Conservation (phyloP, 2,329 filamentous ascomycete genomes). For the Cercospora janseana region DNA sequence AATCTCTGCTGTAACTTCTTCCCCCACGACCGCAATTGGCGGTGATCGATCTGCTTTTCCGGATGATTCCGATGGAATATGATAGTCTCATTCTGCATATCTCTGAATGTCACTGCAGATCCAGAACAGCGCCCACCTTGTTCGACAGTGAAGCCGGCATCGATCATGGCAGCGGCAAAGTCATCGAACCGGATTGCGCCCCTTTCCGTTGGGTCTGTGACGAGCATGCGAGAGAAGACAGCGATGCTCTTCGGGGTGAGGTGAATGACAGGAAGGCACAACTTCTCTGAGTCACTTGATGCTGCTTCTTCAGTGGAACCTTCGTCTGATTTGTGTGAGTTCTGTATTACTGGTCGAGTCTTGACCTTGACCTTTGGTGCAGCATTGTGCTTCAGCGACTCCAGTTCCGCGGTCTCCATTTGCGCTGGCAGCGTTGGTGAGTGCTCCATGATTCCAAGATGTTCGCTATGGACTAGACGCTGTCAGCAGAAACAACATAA, state of each 20-base stretch:
- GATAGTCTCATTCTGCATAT: slow-evolving; percentile 1
- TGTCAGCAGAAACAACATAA: neutral
- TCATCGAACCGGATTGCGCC: slow-evolving; percentile 12
- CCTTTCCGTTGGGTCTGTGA: neutral
- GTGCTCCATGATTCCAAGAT: neutral
- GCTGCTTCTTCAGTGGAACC: no score
- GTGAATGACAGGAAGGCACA: neutral
- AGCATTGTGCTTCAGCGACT: neutral
- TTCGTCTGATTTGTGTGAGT: neutral
- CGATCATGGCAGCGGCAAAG: slow-evolving; percentile 12
- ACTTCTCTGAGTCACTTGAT: no score
- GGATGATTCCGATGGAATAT: slow-evolving; percentile 16
- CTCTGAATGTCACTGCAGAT: slow-evolving; percentile 14
- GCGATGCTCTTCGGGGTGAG: neutral
- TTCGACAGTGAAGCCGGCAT: slow-evolving; percentile 11
- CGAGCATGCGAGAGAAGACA: slow-evolving; percentile 12
- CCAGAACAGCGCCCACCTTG: slow-evolving; percentile 11
- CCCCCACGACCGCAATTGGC: slow-evolving; percentile 17
- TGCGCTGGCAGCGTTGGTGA: neutral
- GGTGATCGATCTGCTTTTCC: slow-evolving; percentile 12
- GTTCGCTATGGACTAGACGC: neutral
- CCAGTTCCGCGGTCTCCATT: no score
- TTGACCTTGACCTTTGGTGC: slow-evolving; percentile 3
- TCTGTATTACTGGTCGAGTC: slow-evolving; percentile 1
- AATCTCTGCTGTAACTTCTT: slow-evolving; percentile 11